Conservation (phyloP, 2,329 filamentous ascomycete species). For the Colletotrichum brevisporum region DNA sequence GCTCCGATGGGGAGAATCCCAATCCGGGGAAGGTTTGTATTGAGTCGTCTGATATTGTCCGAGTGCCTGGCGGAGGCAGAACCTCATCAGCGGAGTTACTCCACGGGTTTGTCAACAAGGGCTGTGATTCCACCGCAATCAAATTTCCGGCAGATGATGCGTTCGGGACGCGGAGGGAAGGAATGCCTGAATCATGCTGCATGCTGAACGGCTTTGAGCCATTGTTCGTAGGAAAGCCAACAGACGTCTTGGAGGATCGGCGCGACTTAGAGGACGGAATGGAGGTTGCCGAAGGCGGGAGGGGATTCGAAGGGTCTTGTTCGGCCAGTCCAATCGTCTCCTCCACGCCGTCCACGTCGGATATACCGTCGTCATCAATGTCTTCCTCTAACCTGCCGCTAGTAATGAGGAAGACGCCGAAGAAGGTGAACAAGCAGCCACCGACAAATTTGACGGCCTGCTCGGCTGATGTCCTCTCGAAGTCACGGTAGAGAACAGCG, state of each 20-base stretch:
- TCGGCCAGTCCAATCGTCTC: conserved; percentile 73
- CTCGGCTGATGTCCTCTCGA: conserved; percentile 82
- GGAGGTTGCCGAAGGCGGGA: conserved; percentile 50
- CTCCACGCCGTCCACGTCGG: conserved; percentile 71
- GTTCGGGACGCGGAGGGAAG: conserved; percentile 52
- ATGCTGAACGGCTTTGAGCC: conserved; percentile 53
- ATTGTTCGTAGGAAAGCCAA: conserved; percentile 57
- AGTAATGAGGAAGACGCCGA: conserved; percentile 97
- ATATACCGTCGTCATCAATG: conserved; percentile 71
- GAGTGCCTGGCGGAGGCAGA: conserved; percentile 52
- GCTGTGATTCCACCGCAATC: conserved; percentile 52
- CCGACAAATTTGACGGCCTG: conserved; percentile 89
- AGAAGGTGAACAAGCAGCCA: conserved; percentile 92
- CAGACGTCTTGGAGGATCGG: conserved; percentile 63
- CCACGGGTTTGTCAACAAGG: conserved; percentile 62
- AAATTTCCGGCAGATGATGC: conserved; percentile 50
- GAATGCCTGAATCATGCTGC: conserved; percentile 53
- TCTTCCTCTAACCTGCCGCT: conserved; percentile 77
- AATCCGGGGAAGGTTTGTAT: conserved; percentile 46
- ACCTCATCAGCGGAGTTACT: conserved; percentile 52
- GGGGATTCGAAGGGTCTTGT: conserved; percentile 63
- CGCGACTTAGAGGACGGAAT: conserved; percentile 54
- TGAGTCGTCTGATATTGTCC: conserved; percentile 55
- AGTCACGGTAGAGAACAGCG: conserved; percentile 93
- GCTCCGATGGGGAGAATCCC: conserved; percentile 47